These are phyloP conservation scores for Westerdykella sp. DNA, from an alignment of 2,329 filamentous ascomycete species.

Conservation along the genomic window DNA sequence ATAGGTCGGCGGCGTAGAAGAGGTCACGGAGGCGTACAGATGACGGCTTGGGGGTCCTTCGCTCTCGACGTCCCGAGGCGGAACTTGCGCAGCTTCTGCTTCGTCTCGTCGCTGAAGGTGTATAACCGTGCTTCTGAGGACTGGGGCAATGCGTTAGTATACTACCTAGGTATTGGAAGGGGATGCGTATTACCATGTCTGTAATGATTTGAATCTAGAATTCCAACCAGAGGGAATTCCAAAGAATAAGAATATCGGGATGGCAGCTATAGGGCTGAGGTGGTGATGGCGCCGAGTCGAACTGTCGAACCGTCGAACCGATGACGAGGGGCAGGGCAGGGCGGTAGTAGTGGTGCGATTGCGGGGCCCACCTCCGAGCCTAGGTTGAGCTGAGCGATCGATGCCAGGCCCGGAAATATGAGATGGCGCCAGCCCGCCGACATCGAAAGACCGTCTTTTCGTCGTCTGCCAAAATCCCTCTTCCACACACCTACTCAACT, in stretches of 20 bases:
- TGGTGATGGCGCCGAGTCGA: background rate
- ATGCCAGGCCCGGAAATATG: background rate
- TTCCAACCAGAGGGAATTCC: no score
- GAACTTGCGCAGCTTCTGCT: constrained; percentile 88
- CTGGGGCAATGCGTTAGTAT: constrained; percentile 17
- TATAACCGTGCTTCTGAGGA: constrained; percentile 84
- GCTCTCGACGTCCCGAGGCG: constrained; percentile 82
- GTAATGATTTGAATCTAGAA: background rate
- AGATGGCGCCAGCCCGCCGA: background rate
- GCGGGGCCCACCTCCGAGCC: no score
- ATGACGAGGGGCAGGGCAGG: background rate
- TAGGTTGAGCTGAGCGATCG: background rate
- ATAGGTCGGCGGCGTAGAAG: no score
- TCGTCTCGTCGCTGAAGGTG: constrained; percentile 86
- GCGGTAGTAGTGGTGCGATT: background rate
- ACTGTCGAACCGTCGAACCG: no score
- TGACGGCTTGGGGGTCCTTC: constrained; percentile 80
- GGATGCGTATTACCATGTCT: background rate
- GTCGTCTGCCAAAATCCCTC: no score
- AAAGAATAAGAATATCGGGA: no score
- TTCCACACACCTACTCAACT: no score
- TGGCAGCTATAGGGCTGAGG: background rate
- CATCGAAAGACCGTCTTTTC: no score
- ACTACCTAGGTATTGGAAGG: background rate
- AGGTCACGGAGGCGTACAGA: constrained; percentile 61